A percentile compares a stretch with the other conserved stretches of the same genome.
These are phyloP conservation scores for Candida nanaspora DNA, from an alignment of 805 yeast species.

Conservation along the genomic window DNA sequence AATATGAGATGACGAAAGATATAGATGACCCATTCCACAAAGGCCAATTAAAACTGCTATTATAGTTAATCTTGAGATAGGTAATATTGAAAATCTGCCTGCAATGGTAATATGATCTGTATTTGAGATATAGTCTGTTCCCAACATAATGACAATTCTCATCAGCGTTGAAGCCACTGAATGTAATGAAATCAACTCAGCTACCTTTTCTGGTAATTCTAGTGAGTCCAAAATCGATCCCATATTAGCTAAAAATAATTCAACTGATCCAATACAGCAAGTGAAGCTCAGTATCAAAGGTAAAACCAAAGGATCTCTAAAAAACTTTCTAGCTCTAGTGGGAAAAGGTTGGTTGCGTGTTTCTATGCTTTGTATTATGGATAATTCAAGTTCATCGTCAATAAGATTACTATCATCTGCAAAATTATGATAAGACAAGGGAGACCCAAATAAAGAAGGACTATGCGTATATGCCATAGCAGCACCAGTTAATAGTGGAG, in stretches of 20 bases:
- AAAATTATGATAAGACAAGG: slow-evolving; percentile 5
- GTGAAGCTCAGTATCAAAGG: slow-evolving; percentile 56
- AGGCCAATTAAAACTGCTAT: slow-evolving; percentile 16
- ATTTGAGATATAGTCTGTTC: slow-evolving; percentile 52
- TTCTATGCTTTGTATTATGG: slow-evolving; percentile 3
- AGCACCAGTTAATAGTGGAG: slow-evolving; percentile 27
- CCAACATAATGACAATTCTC: slow-evolving; percentile 58
- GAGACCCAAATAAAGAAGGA: slow-evolving; percentile 15
- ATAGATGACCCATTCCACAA: slow-evolving; percentile 23
- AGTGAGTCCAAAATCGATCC: slow-evolving; percentile 46
- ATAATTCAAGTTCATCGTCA: slow-evolving; percentile 2
- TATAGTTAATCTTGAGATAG: slow-evolving; percentile 22
- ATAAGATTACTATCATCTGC: background rate
- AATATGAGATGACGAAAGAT: slow-evolving; percentile 20
- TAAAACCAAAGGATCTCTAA: slow-evolving; percentile 58
- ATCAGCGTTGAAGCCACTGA: slow-evolving; percentile 65
- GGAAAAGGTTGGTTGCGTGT: slow-evolving; percentile 7
- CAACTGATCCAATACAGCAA: slow-evolving; percentile 74
- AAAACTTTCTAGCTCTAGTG: slow-evolving; percentile 12
- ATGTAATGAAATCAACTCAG: slow-evolving; percentile 46
- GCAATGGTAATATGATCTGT: slow-evolving; percentile 18
- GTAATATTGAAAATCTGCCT: slow-evolving; percentile 6
- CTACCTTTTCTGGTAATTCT: slow-evolving; percentile 25
- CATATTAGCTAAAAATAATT: slow-evolving; percentile 79
- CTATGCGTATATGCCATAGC: slow-evolving; percentile 10